Percentiles rank a stretch among this genome's conserved stretches.
phyloP scores from a whole-genome alignment of 306 rosid genomes.

The Begonia peltatifolia region DNA sequence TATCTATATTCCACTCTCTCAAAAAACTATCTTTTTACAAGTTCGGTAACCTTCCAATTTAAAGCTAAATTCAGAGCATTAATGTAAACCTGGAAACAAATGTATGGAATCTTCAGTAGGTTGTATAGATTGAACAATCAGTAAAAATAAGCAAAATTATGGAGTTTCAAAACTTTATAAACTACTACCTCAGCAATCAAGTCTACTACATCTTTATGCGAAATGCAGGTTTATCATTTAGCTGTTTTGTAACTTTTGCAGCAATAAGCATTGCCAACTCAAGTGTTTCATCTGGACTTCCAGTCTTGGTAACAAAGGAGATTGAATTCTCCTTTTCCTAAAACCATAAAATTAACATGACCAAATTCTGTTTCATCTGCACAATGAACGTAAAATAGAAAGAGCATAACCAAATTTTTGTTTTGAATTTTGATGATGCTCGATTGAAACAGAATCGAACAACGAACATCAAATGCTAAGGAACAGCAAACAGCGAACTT shows the following conservation, averaged over 20 bases:
- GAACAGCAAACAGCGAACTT: too few species aligned
- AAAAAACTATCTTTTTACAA: conserved; percentile 65
- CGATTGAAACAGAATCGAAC: too few species aligned
- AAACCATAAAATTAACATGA: too few species aligned
- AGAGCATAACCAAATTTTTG: too few species aligned
- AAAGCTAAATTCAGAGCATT: conserved; percentile 52
- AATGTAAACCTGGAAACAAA: conserved; percentile 68
- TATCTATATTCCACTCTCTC: conserved; percentile 86
- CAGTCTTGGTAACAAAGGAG: conserved; percentile 62
- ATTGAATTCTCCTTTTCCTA: too few species aligned
- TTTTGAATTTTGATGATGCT: too few species aligned
- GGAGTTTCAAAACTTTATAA: background rate
- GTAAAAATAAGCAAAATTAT: conserved; percentile 13
- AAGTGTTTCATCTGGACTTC: conserved; percentile 53
- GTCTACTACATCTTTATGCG: conserved; percentile 69
- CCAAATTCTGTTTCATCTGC: too few species aligned
- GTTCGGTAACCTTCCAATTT: conserved; percentile 68
- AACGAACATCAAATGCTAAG: too few species aligned
- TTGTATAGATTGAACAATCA: conserved; percentile 87
- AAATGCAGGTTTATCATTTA: conserved; percentile 62
- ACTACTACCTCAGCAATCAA: background rate
- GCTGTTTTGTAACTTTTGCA: conserved; percentile 49
- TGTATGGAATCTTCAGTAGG: conserved; percentile 59
- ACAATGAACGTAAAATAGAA: too few species aligned
- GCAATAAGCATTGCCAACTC: conserved; percentile 71